phyloP scores from a whole-genome alignment of 2,329 filamentous ascomycete species.

The Alternaria triticina region DNA sequence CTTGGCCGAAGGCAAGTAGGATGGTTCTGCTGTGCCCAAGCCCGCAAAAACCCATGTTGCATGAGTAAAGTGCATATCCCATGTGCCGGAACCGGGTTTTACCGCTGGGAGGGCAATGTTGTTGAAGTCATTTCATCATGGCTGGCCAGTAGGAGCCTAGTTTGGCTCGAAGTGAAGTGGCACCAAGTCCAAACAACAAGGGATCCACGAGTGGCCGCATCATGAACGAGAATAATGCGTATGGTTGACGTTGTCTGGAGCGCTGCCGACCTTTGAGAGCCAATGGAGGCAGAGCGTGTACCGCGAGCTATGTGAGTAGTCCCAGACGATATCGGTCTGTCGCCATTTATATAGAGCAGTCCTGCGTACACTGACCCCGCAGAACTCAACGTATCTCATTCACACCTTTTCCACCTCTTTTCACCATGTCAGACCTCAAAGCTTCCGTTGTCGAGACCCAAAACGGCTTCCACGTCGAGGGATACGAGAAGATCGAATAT shows the following conservation, averaged over 20 bases:
- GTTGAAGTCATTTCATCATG: constrained; percentile 45
- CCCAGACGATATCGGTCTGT: constrained; percentile 15
- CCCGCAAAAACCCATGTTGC: constrained; percentile 34
- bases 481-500: constrained; percentile 78
- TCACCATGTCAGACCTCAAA: constrained; percentile 70
- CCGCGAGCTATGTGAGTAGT: constrained; percentile 18
- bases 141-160: constrained; percentile 35
- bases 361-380: constrained; percentile 10
- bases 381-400: constrained; percentile 36
- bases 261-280: constrained; percentile 25
- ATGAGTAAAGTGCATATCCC: constrained; percentile 21
- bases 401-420: constrained; percentile 11
- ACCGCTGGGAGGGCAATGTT: constrained; percentile 14
- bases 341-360: constrained; percentile 26
- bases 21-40: constrained; percentile 24
- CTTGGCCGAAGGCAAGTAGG: constrained; percentile 23
- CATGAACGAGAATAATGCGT: constrained; percentile 27
- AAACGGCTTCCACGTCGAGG: constrained; percentile 72
- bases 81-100: constrained; percentile 29
- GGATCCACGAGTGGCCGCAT: constrained; percentile 25
- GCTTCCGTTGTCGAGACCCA: constrained; percentile 69
- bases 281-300: constrained; percentile 30
- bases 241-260: constrained; percentile 36
- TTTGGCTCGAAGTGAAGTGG: constrained; percentile 19
- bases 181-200: constrained; percentile 32